Conservation (phyloP, 2,329 filamentous ascomycete species). For the Epichloe sylvatica region DNA sequence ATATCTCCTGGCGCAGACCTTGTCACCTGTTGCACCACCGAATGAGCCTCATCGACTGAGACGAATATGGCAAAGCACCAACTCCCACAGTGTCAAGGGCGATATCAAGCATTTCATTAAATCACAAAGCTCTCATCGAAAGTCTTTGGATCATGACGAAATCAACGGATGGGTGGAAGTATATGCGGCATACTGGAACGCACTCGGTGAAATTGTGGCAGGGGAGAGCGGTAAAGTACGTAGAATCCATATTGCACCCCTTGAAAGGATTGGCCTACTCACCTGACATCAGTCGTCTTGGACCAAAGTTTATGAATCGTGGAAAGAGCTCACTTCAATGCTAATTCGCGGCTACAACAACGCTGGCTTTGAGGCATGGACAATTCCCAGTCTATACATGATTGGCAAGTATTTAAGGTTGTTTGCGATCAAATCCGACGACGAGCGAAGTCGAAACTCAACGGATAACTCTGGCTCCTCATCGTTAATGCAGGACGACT, state of each 20-base stretch:
- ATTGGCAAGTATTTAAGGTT: slow-evolving; percentile 73
- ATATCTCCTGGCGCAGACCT: slow-evolving; percentile 56
- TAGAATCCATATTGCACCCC: neutral
- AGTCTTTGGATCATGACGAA: slow-evolving; percentile 51
- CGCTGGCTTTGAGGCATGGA: slow-evolving; percentile 72
- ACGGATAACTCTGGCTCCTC: slow-evolving; percentile 23
- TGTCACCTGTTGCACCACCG: slow-evolving; percentile 55
- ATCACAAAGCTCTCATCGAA: slow-evolving; percentile 40
- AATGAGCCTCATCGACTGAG: slow-evolving; percentile 51
- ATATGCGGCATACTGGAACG: slow-evolving; percentile 73
- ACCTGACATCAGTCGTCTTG: slow-evolving; percentile 43
- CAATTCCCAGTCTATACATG: slow-evolving; percentile 77
- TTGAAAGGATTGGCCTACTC: slow-evolving; percentile 4
- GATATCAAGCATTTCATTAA: slow-evolving; percentile 62
- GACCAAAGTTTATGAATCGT: slow-evolving; percentile 71
- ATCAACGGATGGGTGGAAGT: slow-evolving; percentile 75
- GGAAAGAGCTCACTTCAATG: slow-evolving; percentile 69
- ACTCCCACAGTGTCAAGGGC: slow-evolving; percentile 46
- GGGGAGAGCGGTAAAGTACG: slow-evolving; percentile 27
- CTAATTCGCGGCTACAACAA: slow-evolving; percentile 72
- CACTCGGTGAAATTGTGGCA: slow-evolving; percentile 56
- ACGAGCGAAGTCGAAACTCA: slow-evolving; percentile 37
- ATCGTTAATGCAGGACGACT: slow-evolving; percentile 59
- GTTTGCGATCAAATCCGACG: slow-evolving; percentile 85
- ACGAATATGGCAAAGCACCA: slow-evolving; percentile 58